Conservation (phyloP, 306 rosid species). For the Acacia crassicarpa region DNA sequence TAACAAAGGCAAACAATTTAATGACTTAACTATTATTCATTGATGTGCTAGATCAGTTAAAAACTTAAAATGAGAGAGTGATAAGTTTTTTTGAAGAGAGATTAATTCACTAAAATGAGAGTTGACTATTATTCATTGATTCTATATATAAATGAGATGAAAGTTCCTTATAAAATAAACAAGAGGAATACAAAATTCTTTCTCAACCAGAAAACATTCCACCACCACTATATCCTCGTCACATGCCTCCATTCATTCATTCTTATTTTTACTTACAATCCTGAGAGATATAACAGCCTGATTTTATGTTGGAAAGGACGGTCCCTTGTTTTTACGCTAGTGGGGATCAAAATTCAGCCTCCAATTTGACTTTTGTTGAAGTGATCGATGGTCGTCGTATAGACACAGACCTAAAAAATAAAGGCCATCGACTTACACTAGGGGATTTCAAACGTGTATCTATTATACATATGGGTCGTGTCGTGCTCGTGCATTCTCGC, state of each 20-base stretch:
- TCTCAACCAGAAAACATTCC: conserved; percentile 32
- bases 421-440: conserved; percentile 23
- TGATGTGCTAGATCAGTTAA: too few species aligned
- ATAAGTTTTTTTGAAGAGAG: too few species aligned
- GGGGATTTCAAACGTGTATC: conserved; percentile 22
- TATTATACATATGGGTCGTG: background rate
- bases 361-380: conserved; percentile 36
- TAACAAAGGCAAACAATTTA: too few species aligned
- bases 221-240: conserved; percentile 30
- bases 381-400: conserved; percentile 4
- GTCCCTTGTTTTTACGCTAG: conserved; percentile 14
- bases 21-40: too few species aligned
- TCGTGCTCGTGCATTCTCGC: conserved; percentile 28
- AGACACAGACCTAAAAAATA: conserved; percentile 25
- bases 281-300: conserved; percentile 10
- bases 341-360: conserved; percentile 24
- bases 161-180: too few species aligned
- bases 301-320: conserved; percentile 36
- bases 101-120: too few species aligned
- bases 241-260: background rate
- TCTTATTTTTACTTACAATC: background rate
- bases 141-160: too few species aligned
- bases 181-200: background rate
- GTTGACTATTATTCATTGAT: too few species aligned
- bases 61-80: too few species aligned